Percentiles rank a stretch among this genome's conserved stretches.
phyloP scores from a whole-genome alignment of 1,139 yeast genomes.

The Geotrichum citri-aurantii region DNA sequence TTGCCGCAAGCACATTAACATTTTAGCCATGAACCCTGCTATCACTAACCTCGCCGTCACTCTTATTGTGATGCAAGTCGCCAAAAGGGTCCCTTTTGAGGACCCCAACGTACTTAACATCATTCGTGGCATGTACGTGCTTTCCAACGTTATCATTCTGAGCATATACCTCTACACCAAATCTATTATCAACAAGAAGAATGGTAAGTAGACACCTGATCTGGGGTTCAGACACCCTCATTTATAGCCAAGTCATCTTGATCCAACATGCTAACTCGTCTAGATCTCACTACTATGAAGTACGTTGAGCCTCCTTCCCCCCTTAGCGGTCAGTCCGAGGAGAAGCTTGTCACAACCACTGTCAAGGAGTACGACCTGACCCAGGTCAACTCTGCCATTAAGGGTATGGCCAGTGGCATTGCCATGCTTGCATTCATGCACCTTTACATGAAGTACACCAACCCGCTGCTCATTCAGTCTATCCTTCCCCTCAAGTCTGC shows the following conservation, averaged over 20 bases:
- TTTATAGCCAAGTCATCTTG: not conserved
- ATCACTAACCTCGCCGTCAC: slow-evolving; percentile 79
- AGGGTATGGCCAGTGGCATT: slow-evolving; percentile 76
- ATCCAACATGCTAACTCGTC: not conserved
- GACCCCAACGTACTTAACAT: slow-evolving; percentile 69
- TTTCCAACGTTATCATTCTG: slow-evolving; percentile 63
- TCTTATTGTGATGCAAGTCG: slow-evolving; percentile 96
- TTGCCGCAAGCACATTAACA: not conserved
- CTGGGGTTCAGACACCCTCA: not conserved
- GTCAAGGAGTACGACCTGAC: slow-evolving; percentile 90
- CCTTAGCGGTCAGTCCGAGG: slow-evolving; percentile 68
- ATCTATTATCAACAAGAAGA: slow-evolving; percentile 58
- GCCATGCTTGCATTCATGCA: slow-evolving; percentile 99
- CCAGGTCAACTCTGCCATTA: slow-evolving; percentile 74
- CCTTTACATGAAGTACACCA: slow-evolving; percentile 93
- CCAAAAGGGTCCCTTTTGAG: slow-evolving; percentile 86
- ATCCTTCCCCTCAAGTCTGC: slow-evolving; percentile 87
- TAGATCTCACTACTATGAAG: slow-evolving; percentile 78
- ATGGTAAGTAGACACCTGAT: slow-evolving; percentile 39
- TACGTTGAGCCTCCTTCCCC: slow-evolving; percentile 84
- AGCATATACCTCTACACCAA: slow-evolving; percentile 62
- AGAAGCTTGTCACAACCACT: slow-evolving; percentile 76
- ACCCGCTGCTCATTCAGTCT: slow-evolving; percentile 94
- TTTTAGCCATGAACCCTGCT: slow-evolving; percentile 75
- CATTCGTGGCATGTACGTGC: slow-evolving; percentile 67